Evolutionary conservation across 139 green algal species (phyloP).

Genomic region (Chlorella sp.): DNA sequence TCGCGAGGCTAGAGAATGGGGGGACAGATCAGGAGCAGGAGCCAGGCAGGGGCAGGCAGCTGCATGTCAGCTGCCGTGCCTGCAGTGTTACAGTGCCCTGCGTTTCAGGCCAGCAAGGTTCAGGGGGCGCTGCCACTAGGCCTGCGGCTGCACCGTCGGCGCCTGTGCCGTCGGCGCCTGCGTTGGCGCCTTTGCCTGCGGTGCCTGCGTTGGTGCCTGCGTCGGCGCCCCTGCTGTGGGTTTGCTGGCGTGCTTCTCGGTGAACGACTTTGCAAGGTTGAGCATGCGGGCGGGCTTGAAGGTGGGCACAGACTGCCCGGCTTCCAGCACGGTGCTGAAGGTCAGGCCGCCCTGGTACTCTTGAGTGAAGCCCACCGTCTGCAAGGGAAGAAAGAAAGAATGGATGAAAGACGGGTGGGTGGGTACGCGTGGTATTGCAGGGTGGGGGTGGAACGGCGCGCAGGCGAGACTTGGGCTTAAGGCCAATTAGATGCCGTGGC

Average conservation of each 20-base stretch:
- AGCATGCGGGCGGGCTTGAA: neutral
- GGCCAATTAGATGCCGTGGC: too few species aligned
- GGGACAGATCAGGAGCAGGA: neutral
- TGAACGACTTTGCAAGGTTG: neutral
- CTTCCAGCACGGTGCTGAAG: constrained; percentile 3
- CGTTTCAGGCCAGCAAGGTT: neutral
- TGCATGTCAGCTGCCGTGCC: neutral
- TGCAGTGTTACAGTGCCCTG: neutral
- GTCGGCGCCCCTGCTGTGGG: neutral
- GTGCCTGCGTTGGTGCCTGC: neutral
- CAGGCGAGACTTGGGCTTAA: too few species aligned
- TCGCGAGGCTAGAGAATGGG: neutral
- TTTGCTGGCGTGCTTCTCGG: neutral
- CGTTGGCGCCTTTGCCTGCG: too few species aligned
- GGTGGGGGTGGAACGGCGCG: too few species aligned
- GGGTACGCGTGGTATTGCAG: neutral
- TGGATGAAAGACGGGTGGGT: neutral
- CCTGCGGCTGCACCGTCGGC: neutral
- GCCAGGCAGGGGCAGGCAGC: neutral
- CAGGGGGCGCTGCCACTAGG: neutral
- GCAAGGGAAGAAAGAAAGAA: neutral
- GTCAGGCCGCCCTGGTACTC: constrained; percentile 12
- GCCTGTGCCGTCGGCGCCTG: too few species aligned
- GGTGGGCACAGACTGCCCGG: neutral
- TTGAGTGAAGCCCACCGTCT: neutral